Base-by-base conservation (phyloP, 306 rosid genomes). In the Corylus avellana region DNA sequence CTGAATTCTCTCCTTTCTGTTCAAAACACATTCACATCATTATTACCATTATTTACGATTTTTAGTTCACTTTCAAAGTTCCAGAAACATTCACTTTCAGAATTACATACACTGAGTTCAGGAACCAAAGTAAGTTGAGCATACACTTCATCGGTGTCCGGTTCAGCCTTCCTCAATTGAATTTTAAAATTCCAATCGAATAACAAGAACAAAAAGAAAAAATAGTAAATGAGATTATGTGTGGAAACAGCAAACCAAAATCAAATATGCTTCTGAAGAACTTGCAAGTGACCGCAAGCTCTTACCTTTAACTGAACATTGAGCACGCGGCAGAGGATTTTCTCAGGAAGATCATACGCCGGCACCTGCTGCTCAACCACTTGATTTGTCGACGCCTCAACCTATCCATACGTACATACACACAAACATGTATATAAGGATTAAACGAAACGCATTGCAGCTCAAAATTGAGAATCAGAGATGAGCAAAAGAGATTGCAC, bases 351-450 rank as follows among this genome's bases (percentile, higher is more conserved):
- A 85, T 82, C 37, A 80, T 84, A 88, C 12, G 78, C 50, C 7
- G 91, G 91, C 89, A 88, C 77, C 79, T 88, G 91, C 48, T 88
- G 87, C 48, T 84, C 88, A 3, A 86, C 88, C 55, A 77, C 86
- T 80, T 88, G 91, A 88, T 82, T 88, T 1, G 88, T 88, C 35
- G 91, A 86, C 53, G 91, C 89, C 61, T 88, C 89, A 66, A 88
- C 91, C 91, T 88, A 55, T 8, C 7, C 29, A 56, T 50, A 0
- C 5, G 20, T 58, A 66, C 81, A 67, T 17, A 78, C 35, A 74
- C 14, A 49, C 8, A 8, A 25, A 77, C 0, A 32, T 47, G 4
- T 44, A n/a, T 57, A 12, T 8, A 35, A 39, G 8, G 11, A 25
- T n/a, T 8, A 11, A 9, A 59, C 25, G 66, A 59, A 59, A 59